Base-by-base conservation (phyloP, 148 eudicot species). In the Nepenthes gracilis region DNA sequence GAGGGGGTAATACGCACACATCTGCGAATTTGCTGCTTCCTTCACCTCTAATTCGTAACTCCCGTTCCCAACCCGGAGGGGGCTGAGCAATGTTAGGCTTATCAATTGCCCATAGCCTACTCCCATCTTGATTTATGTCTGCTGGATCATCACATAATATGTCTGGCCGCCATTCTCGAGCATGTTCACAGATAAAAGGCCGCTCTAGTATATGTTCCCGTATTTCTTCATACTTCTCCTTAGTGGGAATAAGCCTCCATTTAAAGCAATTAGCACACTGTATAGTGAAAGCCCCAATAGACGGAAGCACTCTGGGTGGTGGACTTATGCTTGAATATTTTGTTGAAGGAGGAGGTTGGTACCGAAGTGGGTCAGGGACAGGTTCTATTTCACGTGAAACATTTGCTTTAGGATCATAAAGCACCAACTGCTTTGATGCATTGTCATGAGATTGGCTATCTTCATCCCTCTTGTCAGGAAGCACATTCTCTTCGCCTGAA, bases 91-190 rank as follows among this genome's bases (percentile, higher is more conserved):
- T 93, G 63, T 68, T 84, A 61, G 96, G 96, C 63, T 82, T 88
- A 70, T 93, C 99, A 66, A 93, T 93, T 0, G 99, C 99, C 99
- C 99, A 88, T 34, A 88, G 72, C 64, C 95, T 75, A 71, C 87
- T 82, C 9, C 87, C 85, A 82, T 93, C 99, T 67, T 84, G 99
- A 56, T 58, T 52, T 58, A 93, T 71, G 75, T 93, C 99, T 61
- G 81, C 70, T 15, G 80, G 79, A 63, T 77, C 85, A 57, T 86
- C 89, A 68, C 99, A 93, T 4, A 82, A 74, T 55, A 84, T 63
- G 1, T 83, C 83, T 37, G 92, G 79, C 23, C 82, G 75, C 99
- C 99, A 93, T 68, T 82, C 95, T 36, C 73, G 81, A 57, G 91
- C 95, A 33, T 75, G 58, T 45, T 84, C 87, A 68, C 99, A 93